A percentile compares a stretch with the other conserved stretches of the same genome.
Conservation (phyloP, 163 green algal species). For the Chlorella variabilis region DNA sequence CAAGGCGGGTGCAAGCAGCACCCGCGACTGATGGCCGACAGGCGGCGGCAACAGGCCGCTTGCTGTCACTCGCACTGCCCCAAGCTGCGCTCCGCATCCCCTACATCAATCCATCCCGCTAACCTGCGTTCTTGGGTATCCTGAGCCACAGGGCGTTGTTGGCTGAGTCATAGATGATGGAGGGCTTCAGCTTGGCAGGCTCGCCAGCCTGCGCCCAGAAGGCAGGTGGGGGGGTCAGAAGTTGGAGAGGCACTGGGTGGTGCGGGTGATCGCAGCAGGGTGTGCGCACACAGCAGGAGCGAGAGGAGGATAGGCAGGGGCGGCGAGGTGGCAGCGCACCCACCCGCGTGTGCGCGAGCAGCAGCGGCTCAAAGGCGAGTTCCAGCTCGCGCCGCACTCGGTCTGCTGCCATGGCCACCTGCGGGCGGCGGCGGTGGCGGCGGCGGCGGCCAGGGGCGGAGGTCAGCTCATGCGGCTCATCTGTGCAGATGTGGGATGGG, state of each 20-base stretch:
- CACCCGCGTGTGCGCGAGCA: background rate
- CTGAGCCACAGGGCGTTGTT: slow-evolving; percentile 67
- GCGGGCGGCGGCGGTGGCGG: background rate
- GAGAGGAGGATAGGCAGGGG: too few species aligned
- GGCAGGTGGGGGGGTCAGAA: too few species aligned
- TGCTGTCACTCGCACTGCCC: too few species aligned
- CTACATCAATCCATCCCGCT: too few species aligned
- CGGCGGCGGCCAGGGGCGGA: too few species aligned
- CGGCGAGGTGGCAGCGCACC: too few species aligned
- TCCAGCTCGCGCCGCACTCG: slow-evolving; percentile 25
- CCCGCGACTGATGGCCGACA: background rate
- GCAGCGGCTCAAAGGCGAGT: background rate
- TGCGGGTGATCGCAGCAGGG: background rate
- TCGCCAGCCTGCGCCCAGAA: background rate
- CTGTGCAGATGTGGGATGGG: too few species aligned
- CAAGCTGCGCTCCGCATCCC: too few species aligned
- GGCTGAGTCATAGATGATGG: background rate
- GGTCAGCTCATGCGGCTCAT: too few species aligned
- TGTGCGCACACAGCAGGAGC: background rate
- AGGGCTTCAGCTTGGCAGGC: slow-evolving; percentile 3
- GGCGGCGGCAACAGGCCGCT: too few species aligned
- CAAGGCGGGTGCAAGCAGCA: background rate
- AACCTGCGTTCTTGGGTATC: slow-evolving; percentile 27
- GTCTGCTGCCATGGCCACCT: slow-evolving; percentile 10
- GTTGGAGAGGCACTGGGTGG: too few species aligned